Evolutionary conservation across 83 land plant genomes (phyloP), one percentile per base, ranked within the genome.

Genomic region (Picea abies): DNA sequence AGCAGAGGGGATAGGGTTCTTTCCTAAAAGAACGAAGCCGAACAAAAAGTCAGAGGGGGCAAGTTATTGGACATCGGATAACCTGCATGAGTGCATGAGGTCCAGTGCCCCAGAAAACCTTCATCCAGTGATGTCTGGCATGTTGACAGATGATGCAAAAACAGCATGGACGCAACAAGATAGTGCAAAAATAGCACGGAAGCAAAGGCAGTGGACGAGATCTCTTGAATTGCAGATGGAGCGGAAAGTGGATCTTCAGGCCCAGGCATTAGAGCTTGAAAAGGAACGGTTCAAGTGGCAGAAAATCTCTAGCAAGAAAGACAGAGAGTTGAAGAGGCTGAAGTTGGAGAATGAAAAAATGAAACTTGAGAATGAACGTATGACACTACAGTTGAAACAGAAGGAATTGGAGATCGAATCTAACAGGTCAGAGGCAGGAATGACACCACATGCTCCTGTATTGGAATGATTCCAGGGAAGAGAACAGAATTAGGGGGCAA

Each of bases 321-420:
- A 90, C n/a, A 88, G 91, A 78, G 93, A 94, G 32, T 63, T 94
- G 83, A 93, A 94, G 67, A 88, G 79, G 87, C 9, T 84, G 87
- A 85, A 83, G 80, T 80, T 94, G 75, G 93, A 89, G 62, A 94
- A 90, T 75, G 91, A 92, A 84, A 89, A 84, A 82, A 83, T 89
- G 89, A 90, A 85, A 82, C 87, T 94, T 52, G 96, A 94, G 69
- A 94, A 92, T 82, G 94, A 92, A 76, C 82, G 89, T 1, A 86
- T 94, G 89, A 66, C 81, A 14, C 35, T 94, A 22, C 88, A 85
- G 23, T 61, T 94, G 78, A 90, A 87, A 88, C 90, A 85, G 82
- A 91, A 88, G 84, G 94, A 91, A 79, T 25, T 93, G 80, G 90
- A 88, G 65, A 63, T 87, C 9, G 86, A 87, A 12, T 78, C 17